phyloP scores from a whole-genome alignment of 768 basidiomycete species.

The Dentipellis sp. region DNA sequence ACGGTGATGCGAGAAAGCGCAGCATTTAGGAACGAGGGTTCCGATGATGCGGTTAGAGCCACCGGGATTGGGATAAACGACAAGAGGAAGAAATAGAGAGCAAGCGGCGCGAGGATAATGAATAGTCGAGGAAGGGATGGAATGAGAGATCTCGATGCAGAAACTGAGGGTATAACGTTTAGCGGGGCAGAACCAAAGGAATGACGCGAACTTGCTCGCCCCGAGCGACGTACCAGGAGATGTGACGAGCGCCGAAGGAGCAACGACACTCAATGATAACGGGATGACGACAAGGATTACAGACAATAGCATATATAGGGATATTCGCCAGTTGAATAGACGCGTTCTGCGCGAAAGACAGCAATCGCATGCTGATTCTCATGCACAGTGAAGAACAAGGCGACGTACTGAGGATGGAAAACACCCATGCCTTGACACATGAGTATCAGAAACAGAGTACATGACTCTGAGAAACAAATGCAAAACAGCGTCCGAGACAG shows the following conservation, averaged over 20 bases:
- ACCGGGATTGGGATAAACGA: conserved; percentile 62
- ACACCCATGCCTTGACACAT: conserved; percentile 59
- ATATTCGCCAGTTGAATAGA: conserved; percentile 58
- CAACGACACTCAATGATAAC: conserved; percentile 48
- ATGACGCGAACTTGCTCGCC: conserved; percentile 2
- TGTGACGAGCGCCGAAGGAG: conserved; percentile 26
- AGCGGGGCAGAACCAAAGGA: neutral
- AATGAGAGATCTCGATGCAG: neutral
- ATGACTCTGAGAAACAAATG: conserved; percentile 66
- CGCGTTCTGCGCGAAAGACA: conserved; percentile 26
- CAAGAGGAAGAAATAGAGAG: conserved; percentile 46
- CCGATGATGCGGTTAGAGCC: conserved; percentile 24
- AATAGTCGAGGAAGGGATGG: conserved; percentile 4
- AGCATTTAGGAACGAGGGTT: conserved; percentile 28
- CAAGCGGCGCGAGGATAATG: conserved; percentile 7
- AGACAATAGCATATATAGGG: conserved; percentile 49
- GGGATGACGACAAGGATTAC: conserved; percentile 63
- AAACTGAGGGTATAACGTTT: neutral
- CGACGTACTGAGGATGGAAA: conserved; percentile 44
- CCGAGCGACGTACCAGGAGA: conserved; percentile 1
- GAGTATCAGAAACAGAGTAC: conserved; percentile 60
- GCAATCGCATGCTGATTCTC: neutral
- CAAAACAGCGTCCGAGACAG: conserved; percentile 56
- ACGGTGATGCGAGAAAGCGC: conserved; percentile 58
- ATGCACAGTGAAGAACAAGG: neutral